Evolutionary conservation across 768 basidiomycete genomes (phyloP).

Genomic region (Termitomyces sp.): DNA sequence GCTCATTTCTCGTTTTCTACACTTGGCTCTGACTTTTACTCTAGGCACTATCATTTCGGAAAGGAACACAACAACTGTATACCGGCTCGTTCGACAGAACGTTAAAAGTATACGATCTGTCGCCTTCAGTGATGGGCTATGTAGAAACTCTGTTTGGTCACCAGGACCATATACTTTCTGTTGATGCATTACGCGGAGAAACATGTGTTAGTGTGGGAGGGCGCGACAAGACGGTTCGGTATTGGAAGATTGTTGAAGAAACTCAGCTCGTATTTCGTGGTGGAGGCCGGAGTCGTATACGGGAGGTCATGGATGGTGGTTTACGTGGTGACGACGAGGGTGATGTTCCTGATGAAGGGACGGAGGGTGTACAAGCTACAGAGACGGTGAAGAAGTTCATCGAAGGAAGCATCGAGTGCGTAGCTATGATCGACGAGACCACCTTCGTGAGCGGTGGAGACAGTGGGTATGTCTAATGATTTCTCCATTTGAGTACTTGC

Average conservation of each 20-base stretch:
- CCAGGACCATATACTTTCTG: conserved; percentile 75
- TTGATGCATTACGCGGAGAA: conserved; percentile 82
- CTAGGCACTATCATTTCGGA: conserved; percentile 70
- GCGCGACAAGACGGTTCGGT: conserved; percentile 86
- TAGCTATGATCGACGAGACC: conserved; percentile 93
- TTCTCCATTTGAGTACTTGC: background rate
- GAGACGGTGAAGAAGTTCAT: conserved; percentile 48
- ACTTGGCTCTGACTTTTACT: background rate
- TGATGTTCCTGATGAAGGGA: conserved; percentile 28
- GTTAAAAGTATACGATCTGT: conserved; percentile 76
- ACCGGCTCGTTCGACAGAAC: conserved; percentile 83
- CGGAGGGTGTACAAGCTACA: conserved; percentile 21
- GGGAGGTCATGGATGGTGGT: conserved; percentile 78
- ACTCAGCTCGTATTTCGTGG: conserved; percentile 94
- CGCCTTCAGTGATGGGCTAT: conserved; percentile 75
- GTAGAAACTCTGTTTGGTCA: conserved; percentile 97
- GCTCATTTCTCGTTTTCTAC: background rate
- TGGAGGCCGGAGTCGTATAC: conserved; percentile 77
- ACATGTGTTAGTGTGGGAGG: conserved; percentile 84
- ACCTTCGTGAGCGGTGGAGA: conserved; percentile 94
- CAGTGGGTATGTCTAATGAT: conserved; percentile 66
- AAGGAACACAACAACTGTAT: conserved; percentile 70
- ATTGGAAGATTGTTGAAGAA: conserved; percentile 96
- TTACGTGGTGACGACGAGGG: conserved; percentile 56
- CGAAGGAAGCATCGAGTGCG: conserved; percentile 89